Evolutionary conservation across 2,329 filamentous ascomycete species (phyloP), one percentile per base, ranked within the genome.

Genomic region (Xylariaceae sp.): DNA sequence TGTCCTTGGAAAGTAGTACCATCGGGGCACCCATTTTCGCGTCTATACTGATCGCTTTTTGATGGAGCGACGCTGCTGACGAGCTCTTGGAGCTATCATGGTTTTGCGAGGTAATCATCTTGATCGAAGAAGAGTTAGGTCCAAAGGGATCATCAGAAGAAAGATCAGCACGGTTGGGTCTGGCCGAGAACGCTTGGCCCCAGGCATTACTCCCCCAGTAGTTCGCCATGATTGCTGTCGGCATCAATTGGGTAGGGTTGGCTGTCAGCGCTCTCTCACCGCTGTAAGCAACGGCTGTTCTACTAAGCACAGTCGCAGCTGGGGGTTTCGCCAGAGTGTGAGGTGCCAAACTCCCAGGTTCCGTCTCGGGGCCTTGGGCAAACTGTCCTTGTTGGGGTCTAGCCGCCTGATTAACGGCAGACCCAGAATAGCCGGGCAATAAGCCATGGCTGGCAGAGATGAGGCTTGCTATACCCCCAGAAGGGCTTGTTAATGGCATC

Each of bases 171-270:
- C 53, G 61, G 21, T 30, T 63, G 4, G 52, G 43, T 54, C 60
- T 68, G 10, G 60, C 54, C 2, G 60, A 60, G 42, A 66, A 61
- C 13, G 67, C 66, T 32, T 64, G 63, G 18, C 62, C 66, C 89
- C 91, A 96, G 44, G 91, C 86, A 53, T 84, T 87, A 65, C 86
- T 95, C 47, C 92, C 92, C 92, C 92, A 97, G 52, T 95, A 81
- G 68, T 97, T 97, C 30, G 92, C 92, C 76, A 96, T 83, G 57
- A 96, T 84, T 13, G 89, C 90, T 47, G 88, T 88, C 1, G 92
- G 89, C 71, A 96, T 83, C 19, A 81, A 81, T 40, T 87, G 83
- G n/a, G 79, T 79, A 44, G 77, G 81, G n/a, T 84, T 84, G 16
- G 84, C 71, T 2, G 80, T 80, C 53, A 90, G 76, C 1, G 84